Percentiles rank a stretch among this genome's conserved stretches.
Conservation (phyloP, 192 early-diverging fungal genomes). For the Coemansia sp. region DNA sequence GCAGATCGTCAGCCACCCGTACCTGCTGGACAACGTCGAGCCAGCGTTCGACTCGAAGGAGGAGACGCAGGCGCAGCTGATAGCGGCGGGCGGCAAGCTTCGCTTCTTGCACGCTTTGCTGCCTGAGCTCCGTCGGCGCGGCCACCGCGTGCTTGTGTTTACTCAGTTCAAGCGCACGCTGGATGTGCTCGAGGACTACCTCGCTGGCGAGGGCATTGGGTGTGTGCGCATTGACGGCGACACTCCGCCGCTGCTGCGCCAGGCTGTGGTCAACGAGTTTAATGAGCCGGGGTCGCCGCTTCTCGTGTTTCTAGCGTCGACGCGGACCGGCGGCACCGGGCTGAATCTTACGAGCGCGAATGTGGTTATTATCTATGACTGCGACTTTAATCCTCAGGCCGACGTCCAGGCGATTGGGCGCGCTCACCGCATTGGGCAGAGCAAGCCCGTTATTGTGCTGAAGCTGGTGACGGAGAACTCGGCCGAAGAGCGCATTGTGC, state of each 20-base stretch:
- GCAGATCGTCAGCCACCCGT: conserved; percentile 93
- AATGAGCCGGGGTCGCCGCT: conserved; percentile 83
- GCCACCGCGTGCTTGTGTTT: conserved; percentile 93
- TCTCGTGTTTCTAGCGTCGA: conserved; percentile 90
- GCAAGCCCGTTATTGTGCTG: conserved; percentile 91
- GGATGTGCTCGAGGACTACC: conserved; percentile 86
- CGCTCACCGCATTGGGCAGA: conserved; percentile 96
- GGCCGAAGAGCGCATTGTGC: conserved; percentile 95
- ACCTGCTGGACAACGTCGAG: conserved; percentile 72
- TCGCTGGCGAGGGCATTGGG: conserved; percentile 67
- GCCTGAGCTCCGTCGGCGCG: conserved; percentile 76
- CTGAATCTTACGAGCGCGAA: conserved; percentile 94
- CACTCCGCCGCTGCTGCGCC: conserved; percentile 70
- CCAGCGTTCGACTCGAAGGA: conserved; percentile 49
- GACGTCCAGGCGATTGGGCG: conserved; percentile 95
- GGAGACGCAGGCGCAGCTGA: conserved; percentile 75
- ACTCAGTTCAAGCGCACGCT: conserved; percentile 94
- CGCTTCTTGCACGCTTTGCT: conserved; percentile 87
- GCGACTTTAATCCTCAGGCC: conserved; percentile 91
- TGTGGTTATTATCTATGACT: conserved; percentile 93
- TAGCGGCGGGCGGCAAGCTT: conserved; percentile 93
- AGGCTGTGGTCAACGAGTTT: conserved; percentile 86
- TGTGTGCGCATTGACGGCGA: conserved; percentile 90
- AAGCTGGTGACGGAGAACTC: conserved; percentile 91
- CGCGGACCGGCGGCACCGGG: conserved; percentile 92